Evolutionary conservation across 2,329 filamentous ascomycete genomes (phyloP).

Genomic region (Trichoderma citrinoviride): DNA sequence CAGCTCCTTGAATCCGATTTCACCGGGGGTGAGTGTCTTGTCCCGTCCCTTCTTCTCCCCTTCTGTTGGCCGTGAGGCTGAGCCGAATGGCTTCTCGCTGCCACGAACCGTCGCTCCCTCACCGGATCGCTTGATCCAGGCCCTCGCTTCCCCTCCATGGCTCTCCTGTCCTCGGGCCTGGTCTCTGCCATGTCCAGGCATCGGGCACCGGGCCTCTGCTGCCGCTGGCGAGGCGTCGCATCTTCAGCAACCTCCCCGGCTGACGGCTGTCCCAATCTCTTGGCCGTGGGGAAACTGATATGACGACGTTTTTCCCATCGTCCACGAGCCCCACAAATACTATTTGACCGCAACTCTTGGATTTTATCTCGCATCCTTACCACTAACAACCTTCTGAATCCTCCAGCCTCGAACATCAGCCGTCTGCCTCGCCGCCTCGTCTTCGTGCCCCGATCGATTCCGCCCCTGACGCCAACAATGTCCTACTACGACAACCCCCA

Average conservation of each 20-base stretch:
- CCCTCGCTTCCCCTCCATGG: constrained; percentile 16
- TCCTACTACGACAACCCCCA: constrained; percentile 48
- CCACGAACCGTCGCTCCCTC: neutral
- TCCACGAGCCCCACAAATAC: constrained; percentile 19
- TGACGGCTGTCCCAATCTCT: constrained; percentile 6
- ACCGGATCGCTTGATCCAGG: constrained; percentile 13
- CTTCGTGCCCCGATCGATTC: constrained; percentile 12
- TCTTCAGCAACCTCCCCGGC: constrained; percentile 11
- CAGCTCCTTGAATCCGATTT: neutral
- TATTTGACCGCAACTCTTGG: constrained; percentile 22
- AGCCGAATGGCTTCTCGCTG: constrained; percentile 1
- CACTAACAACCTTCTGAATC: constrained; percentile 9
- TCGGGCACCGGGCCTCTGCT: neutral
- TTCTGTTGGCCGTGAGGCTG: neutral
- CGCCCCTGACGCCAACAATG: constrained; percentile 31
- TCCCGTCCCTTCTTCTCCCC: neutral
- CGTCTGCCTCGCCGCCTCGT: constrained; percentile 1
- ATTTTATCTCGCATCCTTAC: constrained; percentile 18
- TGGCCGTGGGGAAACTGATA: constrained; percentile 18
- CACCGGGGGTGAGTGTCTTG: constrained; percentile 4
- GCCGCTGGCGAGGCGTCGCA: constrained; percentile 5
- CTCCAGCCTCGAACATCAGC: neutral
- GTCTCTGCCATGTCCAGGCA: neutral
- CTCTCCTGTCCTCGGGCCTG: neutral
- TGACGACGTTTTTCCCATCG: constrained; percentile 14